These are phyloP conservation scores for Solanum clarkiae DNA, from an alignment of 257 asterid species.

Conservation along the genomic window DNA sequence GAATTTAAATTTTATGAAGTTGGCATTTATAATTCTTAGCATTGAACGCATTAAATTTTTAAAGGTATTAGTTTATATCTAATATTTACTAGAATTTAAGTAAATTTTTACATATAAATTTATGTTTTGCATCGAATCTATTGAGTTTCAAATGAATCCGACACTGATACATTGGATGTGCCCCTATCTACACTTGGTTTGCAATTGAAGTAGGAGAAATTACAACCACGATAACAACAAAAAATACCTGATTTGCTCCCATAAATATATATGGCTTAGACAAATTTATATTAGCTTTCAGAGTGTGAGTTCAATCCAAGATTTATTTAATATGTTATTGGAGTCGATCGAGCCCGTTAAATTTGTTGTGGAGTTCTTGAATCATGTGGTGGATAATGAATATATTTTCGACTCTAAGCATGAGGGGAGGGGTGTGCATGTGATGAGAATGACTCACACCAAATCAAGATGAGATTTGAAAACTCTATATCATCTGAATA, in stretches of 20 bases:
- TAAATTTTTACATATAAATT: background rate
- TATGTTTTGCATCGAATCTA: background rate
- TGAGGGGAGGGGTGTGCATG: too few species aligned
- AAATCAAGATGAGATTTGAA: accelerated
- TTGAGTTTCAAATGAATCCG: background rate
- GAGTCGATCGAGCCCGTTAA: background rate
- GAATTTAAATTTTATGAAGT: too few species aligned
- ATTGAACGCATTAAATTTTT: background rate
- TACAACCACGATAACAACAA: background rate
- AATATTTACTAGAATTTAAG: background rate
- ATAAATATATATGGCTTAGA: background rate
- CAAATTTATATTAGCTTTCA: background rate
- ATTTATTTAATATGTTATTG: accelerated
- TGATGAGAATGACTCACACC: background rate
- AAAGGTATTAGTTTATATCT: accelerated
- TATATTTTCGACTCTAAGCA: background rate
- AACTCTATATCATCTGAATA: background rate
- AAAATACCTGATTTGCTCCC: background rate
- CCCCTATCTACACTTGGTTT: background rate
- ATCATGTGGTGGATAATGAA: accelerated
- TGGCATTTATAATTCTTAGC: too few species aligned
- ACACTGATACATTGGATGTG: background rate
- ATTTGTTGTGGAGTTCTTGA: background rate
- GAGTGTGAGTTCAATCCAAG: background rate
- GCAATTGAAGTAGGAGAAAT: background rate